Conservation (phyloP, 805 yeast genomes). For the Saccharomycodes ludwigii region DNA sequence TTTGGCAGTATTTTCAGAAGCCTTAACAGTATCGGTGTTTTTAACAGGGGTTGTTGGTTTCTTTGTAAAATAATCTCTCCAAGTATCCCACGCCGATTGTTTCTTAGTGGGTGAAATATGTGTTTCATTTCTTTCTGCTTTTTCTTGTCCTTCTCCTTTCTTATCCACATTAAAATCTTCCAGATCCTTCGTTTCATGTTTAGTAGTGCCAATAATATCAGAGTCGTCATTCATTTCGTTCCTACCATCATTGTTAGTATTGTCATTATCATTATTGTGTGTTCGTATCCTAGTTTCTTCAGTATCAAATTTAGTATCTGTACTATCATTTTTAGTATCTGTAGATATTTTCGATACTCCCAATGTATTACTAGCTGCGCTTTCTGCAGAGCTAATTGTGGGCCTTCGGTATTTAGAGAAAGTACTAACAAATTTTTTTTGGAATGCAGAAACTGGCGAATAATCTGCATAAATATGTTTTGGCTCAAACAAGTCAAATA, state of each 20-base stretch:
- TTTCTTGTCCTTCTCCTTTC: not conserved
- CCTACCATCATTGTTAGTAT: not conserved
- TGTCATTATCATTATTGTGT: constrained; percentile 2
- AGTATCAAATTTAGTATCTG: constrained; percentile 3
- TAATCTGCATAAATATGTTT: constrained; percentile 23
- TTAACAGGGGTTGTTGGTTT: too few relatives aligned
- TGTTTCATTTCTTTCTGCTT: constrained; percentile 9
- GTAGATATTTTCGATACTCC: constrained; percentile 11
- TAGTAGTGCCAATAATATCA: not conserved
- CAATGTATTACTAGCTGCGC: constrained; percentile 14
- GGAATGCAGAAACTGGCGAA: constrained; percentile 18
- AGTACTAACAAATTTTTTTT: constrained; percentile 14
- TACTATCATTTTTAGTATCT: not conserved
- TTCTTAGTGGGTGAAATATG: constrained; percentile 9
- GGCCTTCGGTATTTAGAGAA: constrained; percentile 16
- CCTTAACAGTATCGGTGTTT: too few relatives aligned
- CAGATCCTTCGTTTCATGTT: constrained; percentile 6
- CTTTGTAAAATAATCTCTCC: too few relatives aligned
- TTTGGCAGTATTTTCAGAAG: too few relatives aligned
- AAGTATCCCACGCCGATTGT: constrained; percentile 14
- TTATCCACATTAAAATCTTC: constrained; percentile 7
- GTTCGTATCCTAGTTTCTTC: not conserved
- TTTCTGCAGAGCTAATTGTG: constrained; percentile 22
- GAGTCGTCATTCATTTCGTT: not conserved
- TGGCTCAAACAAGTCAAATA: constrained; percentile 51